Base-by-base conservation (phyloP, 192 early-diverging fungal genomes). In the Podochytrium sp. region DNA sequence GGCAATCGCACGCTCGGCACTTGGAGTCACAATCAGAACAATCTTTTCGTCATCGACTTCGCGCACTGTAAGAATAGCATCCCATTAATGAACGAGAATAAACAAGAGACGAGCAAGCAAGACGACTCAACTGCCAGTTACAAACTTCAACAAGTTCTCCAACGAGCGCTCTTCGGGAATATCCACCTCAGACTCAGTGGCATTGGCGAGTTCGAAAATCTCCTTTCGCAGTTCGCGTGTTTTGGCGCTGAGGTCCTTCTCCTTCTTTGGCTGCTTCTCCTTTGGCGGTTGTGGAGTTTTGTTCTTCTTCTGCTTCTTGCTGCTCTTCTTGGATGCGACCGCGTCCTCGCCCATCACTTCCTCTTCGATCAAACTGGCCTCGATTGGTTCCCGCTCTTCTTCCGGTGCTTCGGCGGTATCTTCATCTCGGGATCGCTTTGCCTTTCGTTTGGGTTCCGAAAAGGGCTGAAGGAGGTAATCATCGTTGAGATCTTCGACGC, bases 1-100 rank as follows among this genome's bases (percentile, higher is more conserved):
- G 25, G 91, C 84, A 1, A 89, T 85, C 0, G 87, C 83, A 27
- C 91, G 83, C 41, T 91, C 79, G 18, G 91, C 92, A 58, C 86
- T 84, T 12, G 84, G 70, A 10, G 86, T 85, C 2, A 93, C 60
- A 58, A 92, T 80, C 56, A 92, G 30, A 27, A 76, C 52, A 20
- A 38, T 7, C 40, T 50, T 62, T 60, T 51, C 30, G 35, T 55
- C 38, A n/a, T n/a, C n/a, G 0, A 18, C 30, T 30, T 74, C 35
- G 20, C 47, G 4, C 34, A 55, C 59, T 65, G 47, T 14, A n/a
- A n/a, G n/a, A n/a, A n/a, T n/a, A n/a, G n/a, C n/a, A n/a, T n/a
- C n/a, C n/a, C n/a, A n/a, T 33, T 29, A 27, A 18, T 61, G 23
- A 50, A 18, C 0, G 58, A 23, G 18, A 41, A 2, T 32, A 49